phyloP scores from a whole-genome alignment of 768 basidiomycete genomes.

The Hemileccinum impolitum region DNA sequence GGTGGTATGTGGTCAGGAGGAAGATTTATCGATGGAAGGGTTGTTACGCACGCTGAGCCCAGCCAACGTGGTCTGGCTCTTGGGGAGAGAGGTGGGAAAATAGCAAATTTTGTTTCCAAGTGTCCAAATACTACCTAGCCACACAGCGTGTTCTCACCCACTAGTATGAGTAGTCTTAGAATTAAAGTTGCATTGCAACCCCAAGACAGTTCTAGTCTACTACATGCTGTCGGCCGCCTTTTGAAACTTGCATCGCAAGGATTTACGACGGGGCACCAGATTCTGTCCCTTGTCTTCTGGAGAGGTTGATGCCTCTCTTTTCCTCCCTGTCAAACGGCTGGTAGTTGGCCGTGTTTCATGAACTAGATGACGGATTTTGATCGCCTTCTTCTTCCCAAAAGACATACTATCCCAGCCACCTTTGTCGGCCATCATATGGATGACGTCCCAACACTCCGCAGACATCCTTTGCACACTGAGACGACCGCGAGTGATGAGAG shows the following conservation, averaged over 20 bases:
- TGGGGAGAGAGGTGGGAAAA: conserved; percentile 32
- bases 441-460: conserved; percentile 59
- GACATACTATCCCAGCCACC: conserved; percentile 75
- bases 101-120: conserved; percentile 1
- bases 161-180: too few relatives aligned
- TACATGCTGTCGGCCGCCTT: too few relatives aligned
- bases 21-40: conserved; percentile 9
- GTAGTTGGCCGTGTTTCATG: not conserved
- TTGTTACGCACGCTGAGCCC: conserved; percentile 25
- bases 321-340: conserved; percentile 8
- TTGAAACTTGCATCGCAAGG: conserved; percentile 13
- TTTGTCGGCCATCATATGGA: conserved; percentile 56
- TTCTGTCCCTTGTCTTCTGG: conserved; percentile 4
- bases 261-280: conserved; percentile 17
- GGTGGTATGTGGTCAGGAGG: conserved; percentile 12
- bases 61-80: conserved; percentile 21
- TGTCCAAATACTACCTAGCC: too few relatives aligned
- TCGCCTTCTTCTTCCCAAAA: conserved; percentile 36
- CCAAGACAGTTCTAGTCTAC: too few relatives aligned
- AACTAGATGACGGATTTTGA: not conserved
- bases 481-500: conserved; percentile 73
- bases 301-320: conserved; percentile 20
- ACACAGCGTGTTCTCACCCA: too few relatives aligned
- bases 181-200: too few relatives aligned
- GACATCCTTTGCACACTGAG: conserved; percentile 85